Conservation (phyloP, 768 basidiomycete species). For the Tulasnella sp. region DNA sequence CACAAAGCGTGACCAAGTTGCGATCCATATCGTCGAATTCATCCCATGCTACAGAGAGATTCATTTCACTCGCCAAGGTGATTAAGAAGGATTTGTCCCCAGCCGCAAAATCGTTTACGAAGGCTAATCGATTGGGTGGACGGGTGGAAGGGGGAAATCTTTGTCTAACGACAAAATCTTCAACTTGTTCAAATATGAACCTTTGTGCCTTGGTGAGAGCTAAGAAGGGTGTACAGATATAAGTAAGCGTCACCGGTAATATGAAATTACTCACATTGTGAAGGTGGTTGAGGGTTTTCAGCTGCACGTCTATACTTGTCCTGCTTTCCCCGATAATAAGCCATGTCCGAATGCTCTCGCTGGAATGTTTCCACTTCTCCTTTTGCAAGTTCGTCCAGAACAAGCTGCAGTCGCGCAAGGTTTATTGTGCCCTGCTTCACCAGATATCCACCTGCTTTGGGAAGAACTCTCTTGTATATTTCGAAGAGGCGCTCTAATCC, state of each 20-base stretch:
- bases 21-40: slow-evolving; percentile 77
- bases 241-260: not conserved
- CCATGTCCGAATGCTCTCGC: slow-evolving; percentile 77
- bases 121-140: slow-evolving; percentile 38
- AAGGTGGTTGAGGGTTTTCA: too few relatives aligned
- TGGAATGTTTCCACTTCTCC: slow-evolving; percentile 89
- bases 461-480: slow-evolving; percentile 86
- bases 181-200: slow-evolving; percentile 64
- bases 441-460: slow-evolving; percentile 69
- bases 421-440: slow-evolving; percentile 82
- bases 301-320: slow-evolving; percentile 54
- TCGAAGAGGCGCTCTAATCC: slow-evolving; percentile 86
- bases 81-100: slow-evolving; percentile 69
- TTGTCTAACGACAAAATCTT: slow-evolving; percentile 49
- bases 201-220: slow-evolving; percentile 67
- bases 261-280: too few relatives aligned
- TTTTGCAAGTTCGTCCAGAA: slow-evolving; percentile 75
- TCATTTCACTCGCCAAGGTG: slow-evolving; percentile 60
- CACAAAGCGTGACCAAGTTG: slow-evolving; percentile 56
- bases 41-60: slow-evolving; percentile 79
- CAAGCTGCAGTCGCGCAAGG: slow-evolving; percentile 62
- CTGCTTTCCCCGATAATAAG: slow-evolving; percentile 93
- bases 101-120: slow-evolving; percentile 70
- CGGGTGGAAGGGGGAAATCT: slow-evolving; percentile 22
- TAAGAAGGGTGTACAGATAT: slow-evolving; percentile 16